These are phyloP conservation scores for Agrostemma githago DNA, from an alignment of 148 eudicot genomes.

Conservation along the genomic window DNA sequence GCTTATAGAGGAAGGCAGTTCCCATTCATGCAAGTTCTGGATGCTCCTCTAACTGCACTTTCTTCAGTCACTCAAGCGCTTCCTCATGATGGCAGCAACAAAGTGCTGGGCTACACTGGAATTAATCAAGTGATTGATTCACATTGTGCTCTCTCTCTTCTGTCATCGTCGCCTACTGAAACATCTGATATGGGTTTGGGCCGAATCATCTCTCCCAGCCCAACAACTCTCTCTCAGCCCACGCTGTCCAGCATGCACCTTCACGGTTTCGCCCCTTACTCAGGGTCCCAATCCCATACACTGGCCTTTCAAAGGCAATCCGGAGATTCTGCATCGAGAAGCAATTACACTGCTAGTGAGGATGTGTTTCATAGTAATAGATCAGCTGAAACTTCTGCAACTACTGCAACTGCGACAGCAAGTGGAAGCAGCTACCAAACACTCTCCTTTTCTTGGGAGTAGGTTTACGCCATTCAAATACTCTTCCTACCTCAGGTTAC, in stretches of 20 bases:
- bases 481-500: not conserved
- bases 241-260: slow-evolving; percentile 26
- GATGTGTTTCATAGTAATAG: slow-evolving; percentile 40
- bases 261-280: slow-evolving; percentile 31
- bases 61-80: slow-evolving; percentile 40
- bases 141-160: slow-evolving; percentile 99
- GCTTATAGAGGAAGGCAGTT: slow-evolving; percentile 41
- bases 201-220: slow-evolving; percentile 35
- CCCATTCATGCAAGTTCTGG: slow-evolving; percentile 41
- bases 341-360: slow-evolving; percentile 33
- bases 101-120: slow-evolving; percentile 28
- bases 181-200: slow-evolving; percentile 40
- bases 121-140: slow-evolving; percentile 42
- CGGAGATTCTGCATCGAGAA: slow-evolving; percentile 17
- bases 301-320: slow-evolving; percentile 27
- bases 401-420: slow-evolving; percentile 19
- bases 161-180: slow-evolving; percentile 75
- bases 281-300: slow-evolving; percentile 24
- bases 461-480: slow-evolving; percentile 2
- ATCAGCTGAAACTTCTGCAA: slow-evolving; percentile 39
- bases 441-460: slow-evolving; percentile 73
- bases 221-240: slow-evolving; percentile 28
- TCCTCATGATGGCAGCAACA: slow-evolving; percentile 28
- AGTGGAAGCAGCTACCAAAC: slow-evolving; percentile 52
- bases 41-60: slow-evolving; percentile 28